These are phyloP conservation scores for Pythium sp. DNA, from an alignment of 352 stramenopile species.

Conservation along the genomic window DNA sequence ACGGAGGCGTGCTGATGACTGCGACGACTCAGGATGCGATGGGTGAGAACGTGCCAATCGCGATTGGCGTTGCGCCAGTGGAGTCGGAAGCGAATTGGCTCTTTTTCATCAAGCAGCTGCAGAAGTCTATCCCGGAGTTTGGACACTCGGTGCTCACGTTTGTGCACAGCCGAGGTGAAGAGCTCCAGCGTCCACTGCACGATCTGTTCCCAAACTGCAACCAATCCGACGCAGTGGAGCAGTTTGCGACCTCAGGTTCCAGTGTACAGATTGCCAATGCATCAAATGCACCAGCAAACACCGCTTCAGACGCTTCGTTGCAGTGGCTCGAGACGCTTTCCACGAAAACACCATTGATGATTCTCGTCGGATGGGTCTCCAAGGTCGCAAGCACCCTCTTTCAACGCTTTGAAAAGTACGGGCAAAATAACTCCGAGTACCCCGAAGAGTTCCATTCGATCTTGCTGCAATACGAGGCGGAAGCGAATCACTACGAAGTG, in stretches of 20 bases:
- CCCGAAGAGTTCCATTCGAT: constrained; percentile 69
- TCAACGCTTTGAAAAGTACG: constrained; percentile 71
- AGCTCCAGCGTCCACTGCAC: constrained; percentile 37
- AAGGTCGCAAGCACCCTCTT: constrained; percentile 72
- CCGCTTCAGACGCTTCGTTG: constrained; percentile 31
- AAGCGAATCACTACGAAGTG: constrained; percentile 58
- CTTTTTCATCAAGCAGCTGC: constrained; percentile 66
- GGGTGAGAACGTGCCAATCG: constrained; percentile 72
- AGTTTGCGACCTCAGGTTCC: constrained; percentile 32
- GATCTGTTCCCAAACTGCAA: constrained; percentile 48
- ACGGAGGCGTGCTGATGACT: constrained; percentile 68
- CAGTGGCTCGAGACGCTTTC: constrained; percentile 69
- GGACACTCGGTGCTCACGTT: constrained; percentile 47
- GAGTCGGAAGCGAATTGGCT: constrained; percentile 61
- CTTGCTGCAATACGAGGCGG: constrained; percentile 58
- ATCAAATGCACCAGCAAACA: constrained; percentile 12
- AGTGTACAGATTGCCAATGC: background rate
- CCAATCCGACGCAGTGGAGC: constrained; percentile 59
- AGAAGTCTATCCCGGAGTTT: constrained; percentile 54
- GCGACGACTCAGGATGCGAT: constrained; percentile 72
- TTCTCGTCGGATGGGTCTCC: constrained; percentile 79
- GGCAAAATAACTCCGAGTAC: constrained; percentile 71
- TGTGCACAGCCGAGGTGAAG: constrained; percentile 64
- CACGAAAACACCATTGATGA: constrained; percentile 70
- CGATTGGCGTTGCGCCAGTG: constrained; percentile 45